These are phyloP conservation scores for Mycena vulgaris DNA, from an alignment of 768 basidiomycete genomes.

Conservation along the genomic window DNA sequence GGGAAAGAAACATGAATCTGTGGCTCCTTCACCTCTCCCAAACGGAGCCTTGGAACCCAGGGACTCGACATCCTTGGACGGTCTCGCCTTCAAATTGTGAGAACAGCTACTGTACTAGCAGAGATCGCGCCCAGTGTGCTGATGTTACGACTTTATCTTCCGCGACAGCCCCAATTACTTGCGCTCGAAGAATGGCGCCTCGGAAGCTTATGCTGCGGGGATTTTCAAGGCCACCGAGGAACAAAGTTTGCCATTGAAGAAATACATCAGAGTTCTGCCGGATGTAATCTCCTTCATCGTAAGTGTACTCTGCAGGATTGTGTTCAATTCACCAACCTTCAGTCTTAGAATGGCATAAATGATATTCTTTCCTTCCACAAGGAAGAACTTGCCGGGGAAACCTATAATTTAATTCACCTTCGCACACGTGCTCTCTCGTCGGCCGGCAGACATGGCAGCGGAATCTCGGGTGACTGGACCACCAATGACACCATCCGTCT, in stretches of 20 bases:
- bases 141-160: neutral
- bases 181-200: slow-evolving; percentile 18
- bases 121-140: no score
- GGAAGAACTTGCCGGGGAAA: slow-evolving; percentile 27
- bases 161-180: slow-evolving; percentile 29
- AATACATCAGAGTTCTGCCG: slow-evolving; percentile 27
- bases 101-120: no score
- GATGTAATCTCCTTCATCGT: slow-evolving; percentile 1
- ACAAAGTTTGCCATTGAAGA: slow-evolving; percentile 27
- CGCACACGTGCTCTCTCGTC: slow-evolving; percentile 13
- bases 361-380: slow-evolving; percentile 32
- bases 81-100: slow-evolving; percentile 17
- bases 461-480: slow-evolving; percentile 7
- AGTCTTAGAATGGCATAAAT: slow-evolving; percentile 22
- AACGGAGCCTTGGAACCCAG: no score
- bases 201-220: slow-evolving; percentile 28
- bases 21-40: no score
- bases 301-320: neutral
- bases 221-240: slow-evolving; percentile 28
- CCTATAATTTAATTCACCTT: slow-evolving; percentile 29
- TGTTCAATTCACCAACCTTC: neutral
- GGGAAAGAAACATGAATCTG: neutral
- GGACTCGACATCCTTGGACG: neutral
- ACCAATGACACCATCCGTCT: slow-evolving; percentile 2
- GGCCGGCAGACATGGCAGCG: slow-evolving; percentile 1